Evolutionary conservation across 148 eudicot species (phyloP), one percentile per base, ranked within the genome.

Genomic region (Salicornia ramosissima): DNA sequence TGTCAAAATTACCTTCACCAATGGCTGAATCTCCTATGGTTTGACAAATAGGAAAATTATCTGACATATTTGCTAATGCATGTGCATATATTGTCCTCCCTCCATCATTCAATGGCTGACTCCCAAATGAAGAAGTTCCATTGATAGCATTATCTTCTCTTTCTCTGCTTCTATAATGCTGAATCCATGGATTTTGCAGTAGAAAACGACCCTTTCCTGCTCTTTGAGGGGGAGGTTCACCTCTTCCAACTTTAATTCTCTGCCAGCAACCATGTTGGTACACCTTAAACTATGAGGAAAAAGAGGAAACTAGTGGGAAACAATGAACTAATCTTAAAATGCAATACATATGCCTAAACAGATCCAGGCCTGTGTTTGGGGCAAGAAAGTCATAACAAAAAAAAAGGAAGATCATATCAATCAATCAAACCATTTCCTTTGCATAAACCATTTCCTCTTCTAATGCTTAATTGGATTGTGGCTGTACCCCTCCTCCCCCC

Each of bases 241-340:
- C 84, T 65, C 73, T 81, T 40, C 25, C 60, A 64, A 83, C 75
- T 29, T 79, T 76, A 15, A 74, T 54, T 64, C 76, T 83, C 67
- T 75, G 83, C 94, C 90, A 82, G 73, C 74, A 74, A 61, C 96
- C 89, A 75, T 79, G 62, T 71, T 54, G 85, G 58, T 80, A 80
- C 74, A 85, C 84, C 82, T 86, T 88, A 62, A 74, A 86, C 94
- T 92, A 70, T n/a, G 63, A 79, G 10, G 9, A 67, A 36, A 16
- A 76, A 53, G 39, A 50, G 16, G 53, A 62, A 75, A 51, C 22
- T 69, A 67, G 28, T 45, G 15, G 31, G 33, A 26, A 9, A 22
- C 10, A 18, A 54, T 14, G 42, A 22, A 69, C 25, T 14, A 16
- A n/a, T 15, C 28, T 34, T n/a, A 9, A 26, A 45, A 39, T 52